Conservation (phyloP, 345 rosid genomes). For the Eutrema heterophyllum region DNA sequence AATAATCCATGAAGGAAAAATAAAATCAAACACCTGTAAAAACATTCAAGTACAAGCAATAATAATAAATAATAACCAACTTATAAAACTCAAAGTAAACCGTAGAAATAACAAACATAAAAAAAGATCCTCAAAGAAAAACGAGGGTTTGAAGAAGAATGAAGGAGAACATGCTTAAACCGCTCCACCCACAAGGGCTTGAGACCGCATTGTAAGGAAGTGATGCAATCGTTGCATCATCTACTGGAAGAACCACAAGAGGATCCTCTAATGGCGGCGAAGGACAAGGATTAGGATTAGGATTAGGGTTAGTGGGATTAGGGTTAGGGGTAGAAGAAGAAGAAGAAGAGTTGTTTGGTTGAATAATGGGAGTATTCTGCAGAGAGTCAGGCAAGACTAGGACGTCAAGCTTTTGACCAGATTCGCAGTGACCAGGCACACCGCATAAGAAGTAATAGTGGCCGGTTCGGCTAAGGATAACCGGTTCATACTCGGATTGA, state of each 20-base stretch:
- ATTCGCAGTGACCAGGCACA: conserved; percentile 18
- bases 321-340: neutral
- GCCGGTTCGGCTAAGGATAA: conserved; percentile 13
- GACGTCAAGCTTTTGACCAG: conserved; percentile 26
- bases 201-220: conserved; percentile 14
- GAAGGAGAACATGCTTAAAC: conserved; percentile 4
- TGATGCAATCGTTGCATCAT: conserved; percentile 10
- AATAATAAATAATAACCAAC: neutral
- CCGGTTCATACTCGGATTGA: conserved; percentile 3
- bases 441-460: conserved; percentile 23
- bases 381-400: conserved; percentile 12
- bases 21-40: neutral
- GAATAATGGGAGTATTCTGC: neutral
- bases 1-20: neutral
- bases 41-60: neutral
- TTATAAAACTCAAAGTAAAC: neutral
- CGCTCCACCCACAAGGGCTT: neutral
- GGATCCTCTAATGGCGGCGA: conserved; percentile 7
- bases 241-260: conserved; percentile 20
- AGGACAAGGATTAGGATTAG: neutral
- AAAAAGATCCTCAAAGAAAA: neutral
- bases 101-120: neutral
- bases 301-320: neutral
- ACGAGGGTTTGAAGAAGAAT: conserved; percentile 3
- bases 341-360: conserved; percentile 2